Evolutionary conservation across 2,329 filamentous ascomycete genomes (phyloP), one percentile per base, ranked within the genome.

Genomic region (Thielaviopsis euricoi): DNA sequence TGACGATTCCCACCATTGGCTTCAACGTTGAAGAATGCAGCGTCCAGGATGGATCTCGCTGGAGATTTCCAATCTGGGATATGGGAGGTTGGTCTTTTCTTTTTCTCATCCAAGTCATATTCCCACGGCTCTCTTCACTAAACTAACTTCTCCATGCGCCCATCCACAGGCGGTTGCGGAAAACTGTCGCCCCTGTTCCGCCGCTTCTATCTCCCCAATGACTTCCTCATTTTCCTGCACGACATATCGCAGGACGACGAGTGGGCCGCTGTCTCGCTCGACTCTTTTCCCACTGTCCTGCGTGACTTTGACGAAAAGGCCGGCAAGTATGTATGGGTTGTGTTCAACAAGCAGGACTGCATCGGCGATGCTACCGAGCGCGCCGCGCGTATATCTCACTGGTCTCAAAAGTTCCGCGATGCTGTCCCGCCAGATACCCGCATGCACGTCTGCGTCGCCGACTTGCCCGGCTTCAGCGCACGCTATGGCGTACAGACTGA

Each of bases 1-100:
- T 23, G n/a, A 40, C 48, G 10, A 57, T 57, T n/a, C 55, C 55
- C 3, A 57, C 55, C 13, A 57, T 57, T n/a, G 55, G 55, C 19
- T 57, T 57, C 49, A 57, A 57, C 29, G 17, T 57, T n/a, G 55
- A 57, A n/a, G 21, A 51, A 10, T 17, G 50, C 46, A 10, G 21
- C 21, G 25, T 52, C 10, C 17, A 23, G 23, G 15, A 48, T 2
- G 29, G 21, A 13, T 33, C 49, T 17, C 46, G 22, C 7, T 23
- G 46, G 25, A 33, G 15, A 19, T 40, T 37, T 13, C 22, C 55
- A 3, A 22, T 50, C 7, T 57, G 55, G 55, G 55, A 57, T 43
- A 12, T 57, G 19, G 55, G 55, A 7, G 55, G 43, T 48, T 43
- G 13, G 37, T 43, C n/a, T n/a, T n/a, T 13, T 10, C 15, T 10